phyloP scores from a whole-genome alignment of 2,329 filamentous ascomycete species.

The Uncinocarpus reesii region DNA sequence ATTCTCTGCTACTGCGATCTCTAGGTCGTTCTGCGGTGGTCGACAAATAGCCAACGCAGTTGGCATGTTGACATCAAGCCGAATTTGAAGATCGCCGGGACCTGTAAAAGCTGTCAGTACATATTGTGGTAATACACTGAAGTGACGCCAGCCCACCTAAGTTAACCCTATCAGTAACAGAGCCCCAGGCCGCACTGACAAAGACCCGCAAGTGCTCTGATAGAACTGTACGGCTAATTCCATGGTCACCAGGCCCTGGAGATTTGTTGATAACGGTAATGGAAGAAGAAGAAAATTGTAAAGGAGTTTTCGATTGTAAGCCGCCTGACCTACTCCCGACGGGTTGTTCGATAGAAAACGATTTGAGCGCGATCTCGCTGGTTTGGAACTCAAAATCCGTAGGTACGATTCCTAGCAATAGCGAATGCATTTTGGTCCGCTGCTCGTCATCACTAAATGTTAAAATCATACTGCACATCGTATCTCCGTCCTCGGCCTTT shows the following conservation, averaged over 20 bases:
- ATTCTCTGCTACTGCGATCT: slow-evolving; percentile 61
- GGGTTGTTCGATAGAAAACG: slow-evolving; percentile 49
- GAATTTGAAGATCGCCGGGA: slow-evolving; percentile 60
- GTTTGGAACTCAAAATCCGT: slow-evolving; percentile 59
- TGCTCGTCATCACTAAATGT: slow-evolving; percentile 66
- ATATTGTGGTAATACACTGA: slow-evolving; percentile 15
- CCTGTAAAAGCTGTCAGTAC: slow-evolving; percentile 26
- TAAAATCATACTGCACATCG: slow-evolving; percentile 62
- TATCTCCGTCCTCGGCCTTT: slow-evolving; percentile 55
- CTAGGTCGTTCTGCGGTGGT: slow-evolving; percentile 65
- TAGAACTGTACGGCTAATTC: slow-evolving; percentile 57
- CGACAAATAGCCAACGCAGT: slow-evolving; percentile 58
- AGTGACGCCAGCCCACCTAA: slow-evolving; percentile 40
- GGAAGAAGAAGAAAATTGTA: slow-evolving; percentile 31
- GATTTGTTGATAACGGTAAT: slow-evolving; percentile 59
- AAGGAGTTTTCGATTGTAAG: slow-evolving; percentile 24
- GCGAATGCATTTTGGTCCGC: slow-evolving; percentile 58
- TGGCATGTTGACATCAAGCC: slow-evolving; percentile 52
- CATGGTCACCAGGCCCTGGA: slow-evolving; percentile 44
- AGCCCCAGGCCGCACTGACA: slow-evolving; percentile 64
- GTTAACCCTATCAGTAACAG: slow-evolving; percentile 74
- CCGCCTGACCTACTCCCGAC: slow-evolving; percentile 28
- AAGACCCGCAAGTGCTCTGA: slow-evolving; percentile 68
- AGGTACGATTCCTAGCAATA: slow-evolving; percentile 63
- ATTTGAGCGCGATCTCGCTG: slow-evolving; percentile 56